phyloP scores from a whole-genome alignment of 176 grass and related monocot species.

The Oropetium thomaeum region DNA sequence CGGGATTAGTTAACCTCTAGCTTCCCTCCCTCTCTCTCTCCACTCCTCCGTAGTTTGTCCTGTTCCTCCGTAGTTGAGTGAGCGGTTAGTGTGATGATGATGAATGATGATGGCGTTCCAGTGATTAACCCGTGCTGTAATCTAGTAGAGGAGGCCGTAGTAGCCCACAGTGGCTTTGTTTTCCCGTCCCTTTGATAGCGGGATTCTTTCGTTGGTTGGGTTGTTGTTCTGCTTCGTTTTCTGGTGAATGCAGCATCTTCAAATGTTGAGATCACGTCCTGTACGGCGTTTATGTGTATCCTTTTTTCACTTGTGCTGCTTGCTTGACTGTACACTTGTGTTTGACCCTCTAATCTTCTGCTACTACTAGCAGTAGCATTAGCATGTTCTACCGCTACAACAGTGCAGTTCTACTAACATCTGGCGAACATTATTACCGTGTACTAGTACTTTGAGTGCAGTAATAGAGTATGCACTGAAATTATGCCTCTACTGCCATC shows the following conservation, averaged over 20 bases:
- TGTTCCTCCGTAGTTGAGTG: conserved; percentile 19
- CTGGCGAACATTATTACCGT: conserved; percentile 13
- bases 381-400: background rate
- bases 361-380: background rate
- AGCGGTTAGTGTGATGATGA: conserved; percentile 39
- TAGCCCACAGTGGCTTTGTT: conserved; percentile 28
- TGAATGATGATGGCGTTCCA: conserved; percentile 36
- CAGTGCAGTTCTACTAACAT: background rate
- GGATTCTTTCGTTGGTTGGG: conserved; percentile 34
- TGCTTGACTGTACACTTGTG: background rate
- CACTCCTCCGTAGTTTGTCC: background rate
- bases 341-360: background rate
- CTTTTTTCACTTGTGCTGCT: background rate
- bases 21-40: background rate
- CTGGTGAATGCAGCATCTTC: conserved; percentile 32
- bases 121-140: conserved; percentile 43
- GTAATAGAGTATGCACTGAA: background rate
- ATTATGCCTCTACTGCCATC: background rate
- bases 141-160: conserved; percentile 11
- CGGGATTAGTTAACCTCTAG: conserved; percentile 45
- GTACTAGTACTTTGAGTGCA: conserved; percentile 14
- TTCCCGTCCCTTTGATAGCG: background rate
- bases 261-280: conserved; percentile 23
- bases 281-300: background rate
- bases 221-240: conserved; percentile 8